Conservation (phyloP, 2,329 filamentous ascomycete species). For the Botrytis sinoallii region DNA sequence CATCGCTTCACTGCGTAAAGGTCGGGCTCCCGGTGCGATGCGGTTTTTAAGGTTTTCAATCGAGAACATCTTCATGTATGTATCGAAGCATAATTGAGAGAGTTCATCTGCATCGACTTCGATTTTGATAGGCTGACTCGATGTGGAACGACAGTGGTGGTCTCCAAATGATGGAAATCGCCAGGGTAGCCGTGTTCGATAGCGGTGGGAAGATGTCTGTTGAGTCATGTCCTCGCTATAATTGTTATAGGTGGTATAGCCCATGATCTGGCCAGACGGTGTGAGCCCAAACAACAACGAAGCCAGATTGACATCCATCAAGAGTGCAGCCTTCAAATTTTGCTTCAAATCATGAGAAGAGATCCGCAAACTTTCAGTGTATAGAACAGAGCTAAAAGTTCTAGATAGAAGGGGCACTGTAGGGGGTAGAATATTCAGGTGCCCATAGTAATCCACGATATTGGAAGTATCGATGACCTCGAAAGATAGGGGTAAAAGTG, state of each 20-base stretch:
- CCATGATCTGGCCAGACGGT: not conserved
- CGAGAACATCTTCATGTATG: not conserved
- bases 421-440: not conserved
- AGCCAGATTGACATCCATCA: not conserved
- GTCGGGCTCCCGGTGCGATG: not conserved
- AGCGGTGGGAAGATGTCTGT: not conserved
- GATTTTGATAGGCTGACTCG: not conserved
- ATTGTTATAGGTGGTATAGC: not conserved
- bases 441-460: not conserved
- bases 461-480: conserved; percentile 7
- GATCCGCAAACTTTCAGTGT: not conserved
- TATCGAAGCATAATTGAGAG: not conserved
- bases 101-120: not conserved
- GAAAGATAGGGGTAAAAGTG: not conserved
- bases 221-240: not conserved
- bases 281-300: not conserved
- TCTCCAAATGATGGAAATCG: not conserved
- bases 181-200: not conserved
- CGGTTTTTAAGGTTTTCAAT: not conserved
- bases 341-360: not conserved
- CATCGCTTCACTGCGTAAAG: not conserved
- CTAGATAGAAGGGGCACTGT: not conserved
- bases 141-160: not conserved
- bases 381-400: not conserved
- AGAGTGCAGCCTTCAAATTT: not conserved